Percentiles rank a stretch among this genome's conserved stretches.
Evolutionary conservation across 805 yeast species (phyloP).

Genomic region (Zygotorulaspora florentina): DNA sequence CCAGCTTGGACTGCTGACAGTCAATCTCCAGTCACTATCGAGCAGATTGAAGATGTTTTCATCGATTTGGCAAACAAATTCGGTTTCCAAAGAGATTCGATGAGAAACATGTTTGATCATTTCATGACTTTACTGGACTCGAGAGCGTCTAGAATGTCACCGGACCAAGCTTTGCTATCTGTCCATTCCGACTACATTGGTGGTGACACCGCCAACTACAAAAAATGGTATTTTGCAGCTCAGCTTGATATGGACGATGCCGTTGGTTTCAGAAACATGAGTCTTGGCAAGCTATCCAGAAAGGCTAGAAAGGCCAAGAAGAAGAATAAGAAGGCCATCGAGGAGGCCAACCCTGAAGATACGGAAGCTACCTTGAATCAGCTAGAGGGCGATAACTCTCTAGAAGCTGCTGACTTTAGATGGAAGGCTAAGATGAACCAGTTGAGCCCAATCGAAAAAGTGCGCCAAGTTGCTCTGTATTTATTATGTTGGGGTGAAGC

Average conservation of each 20-base stretch:
- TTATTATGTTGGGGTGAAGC: slow-evolving; percentile 86
- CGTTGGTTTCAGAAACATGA: slow-evolving; percentile 79
- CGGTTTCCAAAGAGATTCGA: slow-evolving; percentile 89
- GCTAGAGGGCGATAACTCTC: slow-evolving; percentile 77
- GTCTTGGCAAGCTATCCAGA: slow-evolving; percentile 66
- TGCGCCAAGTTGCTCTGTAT: slow-evolving; percentile 72
- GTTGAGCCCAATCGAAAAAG: slow-evolving; percentile 70
- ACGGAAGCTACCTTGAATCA: slow-evolving; percentile 56
- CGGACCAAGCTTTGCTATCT: slow-evolving; percentile 78
- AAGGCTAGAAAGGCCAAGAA: slow-evolving; percentile 79
- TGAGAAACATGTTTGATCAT: slow-evolving; percentile 88
- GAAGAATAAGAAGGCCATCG: slow-evolving; percentile 73
- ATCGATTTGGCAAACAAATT: slow-evolving; percentile 78
- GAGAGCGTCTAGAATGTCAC: slow-evolving; percentile 83
- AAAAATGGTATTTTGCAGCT: slow-evolving; percentile 86
- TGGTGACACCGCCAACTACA: slow-evolving; percentile 80
- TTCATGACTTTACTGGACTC: slow-evolving; percentile 82
- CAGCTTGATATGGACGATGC: slow-evolving; percentile 83
- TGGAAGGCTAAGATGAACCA: slow-evolving; percentile 81
- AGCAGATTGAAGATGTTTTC: slow-evolving; percentile 82
- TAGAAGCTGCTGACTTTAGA: slow-evolving; percentile 75
- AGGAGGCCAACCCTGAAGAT: slow-evolving; percentile 59
- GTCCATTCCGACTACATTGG: slow-evolving; percentile 86
- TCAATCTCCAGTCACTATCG: slow-evolving; percentile 78
- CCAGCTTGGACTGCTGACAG: slow-evolving; percentile 99